Evolutionary conservation across 2,329 filamentous ascomycete species (phyloP), one percentile per base, ranked within the genome.

Genomic region (Fusarium luffae): DNA sequence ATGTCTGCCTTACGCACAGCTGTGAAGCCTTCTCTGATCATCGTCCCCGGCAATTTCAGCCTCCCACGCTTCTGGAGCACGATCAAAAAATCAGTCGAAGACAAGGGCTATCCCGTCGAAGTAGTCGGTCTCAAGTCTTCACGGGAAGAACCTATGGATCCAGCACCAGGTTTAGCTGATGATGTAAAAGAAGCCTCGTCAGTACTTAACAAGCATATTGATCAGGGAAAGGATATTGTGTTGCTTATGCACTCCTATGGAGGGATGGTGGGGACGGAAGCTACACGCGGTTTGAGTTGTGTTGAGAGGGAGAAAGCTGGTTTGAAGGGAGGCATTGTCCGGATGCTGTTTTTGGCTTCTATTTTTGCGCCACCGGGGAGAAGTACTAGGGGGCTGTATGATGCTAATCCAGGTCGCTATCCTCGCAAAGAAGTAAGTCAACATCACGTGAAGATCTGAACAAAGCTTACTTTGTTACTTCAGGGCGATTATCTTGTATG

Each of bases 231-330:
- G 0, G 41, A 65, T 11, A 28, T 65, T 4, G 52, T 65, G 7
- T 3, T 65, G 6, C 62, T 65, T 3, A 65, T 65, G 60, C 60
- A 65, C n/a, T 65, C 60, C 1, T 65, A 65, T 34, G 62, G 62
- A 3, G 62, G 62, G 1, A 65, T 65, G 52, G 60, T 59, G 0
- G 60, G 62, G 2, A 65, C 60, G 1, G 60, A 65, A 30, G 62
- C 60, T 6, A 59, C 44, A 5, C 41, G 46, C 3, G 34, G 60
- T 1, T 4, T 65, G 9, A 43, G 60, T 14, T 28, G 46, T 1
- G 3, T 12, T 4, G 60, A 65, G 14, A 14, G 60, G 2, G 52
- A 59, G 9, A 52, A 52, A 5, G 12, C 18, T 16, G 62, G 52
- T 0, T 18, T 52, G 0, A 47, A 43, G 9, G 60, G 62, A 4